phyloP scores from a whole-genome alignment of 2,329 filamentous ascomycete genomes.

The Leptographium wingfieldii region DNA sequence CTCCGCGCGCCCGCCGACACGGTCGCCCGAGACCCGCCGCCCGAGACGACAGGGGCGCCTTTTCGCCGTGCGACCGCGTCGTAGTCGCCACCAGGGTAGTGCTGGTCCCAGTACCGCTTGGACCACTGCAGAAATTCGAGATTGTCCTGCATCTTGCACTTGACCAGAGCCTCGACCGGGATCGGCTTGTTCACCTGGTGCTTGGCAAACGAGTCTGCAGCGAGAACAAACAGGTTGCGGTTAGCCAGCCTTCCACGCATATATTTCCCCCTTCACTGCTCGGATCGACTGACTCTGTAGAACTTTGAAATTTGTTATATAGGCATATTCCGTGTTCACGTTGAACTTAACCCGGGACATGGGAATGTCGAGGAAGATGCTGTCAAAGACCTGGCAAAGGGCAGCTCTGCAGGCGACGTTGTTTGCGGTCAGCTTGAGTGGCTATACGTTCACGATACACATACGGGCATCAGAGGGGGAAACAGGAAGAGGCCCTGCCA shows the following conservation, averaged over 20 bases:
- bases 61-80: constrained; percentile 80
- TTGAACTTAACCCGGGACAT: constrained; percentile 98
- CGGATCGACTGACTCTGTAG: constrained; percentile 64
- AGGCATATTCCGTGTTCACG: constrained; percentile 91
- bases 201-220: constrained; percentile 64
- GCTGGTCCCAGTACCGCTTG: constrained; percentile 95
- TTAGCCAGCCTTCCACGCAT: background rate
- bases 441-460: background rate
- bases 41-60: constrained; percentile 47
- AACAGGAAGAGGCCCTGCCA: constrained; percentile 9
- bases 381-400: constrained; percentile 95
- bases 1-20: constrained; percentile 33
- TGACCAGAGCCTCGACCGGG: constrained; percentile 77
- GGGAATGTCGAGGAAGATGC: constrained; percentile 89
- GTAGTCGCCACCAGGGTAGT: constrained; percentile 95
- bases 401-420: constrained; percentile 54
- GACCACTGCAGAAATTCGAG: constrained; percentile 97
- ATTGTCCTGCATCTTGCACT: constrained; percentile 99
- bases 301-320: constrained; percentile 97
- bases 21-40: constrained; percentile 31
- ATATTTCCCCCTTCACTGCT: background rate
- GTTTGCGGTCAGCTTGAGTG: background rate
- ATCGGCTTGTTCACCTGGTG: constrained; percentile 84
- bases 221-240: background rate
- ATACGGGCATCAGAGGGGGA: background rate